Evolutionary conservation across 2,329 filamentous ascomycete species (phyloP).

Genomic region (Talaromyces sp.): DNA sequence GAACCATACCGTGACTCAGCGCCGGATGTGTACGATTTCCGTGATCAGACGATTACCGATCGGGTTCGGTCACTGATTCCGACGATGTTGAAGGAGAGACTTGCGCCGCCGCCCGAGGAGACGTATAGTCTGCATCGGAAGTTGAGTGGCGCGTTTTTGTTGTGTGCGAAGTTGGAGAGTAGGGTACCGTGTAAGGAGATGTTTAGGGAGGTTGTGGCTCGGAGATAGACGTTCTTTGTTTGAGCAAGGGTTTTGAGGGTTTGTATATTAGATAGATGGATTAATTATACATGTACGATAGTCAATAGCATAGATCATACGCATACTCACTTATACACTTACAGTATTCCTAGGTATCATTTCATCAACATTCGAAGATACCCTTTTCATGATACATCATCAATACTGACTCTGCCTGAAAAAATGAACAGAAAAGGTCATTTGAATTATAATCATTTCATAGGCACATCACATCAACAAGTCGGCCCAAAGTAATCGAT

Average conservation of each 20-base stretch:
- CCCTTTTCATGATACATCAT: background rate
- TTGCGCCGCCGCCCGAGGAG: constrained; percentile 92
- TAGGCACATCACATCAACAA: constrained; percentile 1
- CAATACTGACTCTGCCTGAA: background rate
- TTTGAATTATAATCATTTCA: background rate
- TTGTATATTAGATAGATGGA: constrained; percentile 6
- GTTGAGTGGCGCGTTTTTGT: constrained; percentile 87
- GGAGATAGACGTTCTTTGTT: background rate
- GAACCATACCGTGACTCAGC: constrained; percentile 81
- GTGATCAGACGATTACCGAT: constrained; percentile 93
- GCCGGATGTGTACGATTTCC: constrained; percentile 85
- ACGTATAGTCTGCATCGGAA: constrained; percentile 96
- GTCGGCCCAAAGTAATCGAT: background rate
- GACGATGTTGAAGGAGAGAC: constrained; percentile 83
- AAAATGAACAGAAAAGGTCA: background rate
- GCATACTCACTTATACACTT: background rate
- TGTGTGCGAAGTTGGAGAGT: constrained; percentile 84
- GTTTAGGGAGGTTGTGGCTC: constrained; percentile 53
- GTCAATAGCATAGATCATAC: background rate
- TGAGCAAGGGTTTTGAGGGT: no score
- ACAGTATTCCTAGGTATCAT: background rate
- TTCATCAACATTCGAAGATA: background rate
- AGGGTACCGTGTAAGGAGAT: constrained; percentile 76
- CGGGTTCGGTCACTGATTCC: constrained; percentile 85
- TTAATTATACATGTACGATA: background rate